Base-by-base conservation (phyloP, 306 rosid species). In the Arachis stenosperma region DNA sequence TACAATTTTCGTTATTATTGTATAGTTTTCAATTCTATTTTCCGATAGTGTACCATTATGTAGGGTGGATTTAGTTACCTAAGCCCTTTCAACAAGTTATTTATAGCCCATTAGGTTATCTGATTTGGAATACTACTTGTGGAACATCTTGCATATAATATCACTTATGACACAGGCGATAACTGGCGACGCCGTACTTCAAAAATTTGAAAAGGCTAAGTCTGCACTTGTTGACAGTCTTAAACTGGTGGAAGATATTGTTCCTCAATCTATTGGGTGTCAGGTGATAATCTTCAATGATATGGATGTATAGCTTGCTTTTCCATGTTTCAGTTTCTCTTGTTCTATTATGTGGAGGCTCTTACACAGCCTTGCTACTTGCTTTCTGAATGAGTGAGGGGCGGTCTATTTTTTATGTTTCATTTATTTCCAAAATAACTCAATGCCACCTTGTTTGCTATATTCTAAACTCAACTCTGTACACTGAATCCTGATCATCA, bases 171-270 rank as follows among this genome's bases (percentile, higher is more conserved):
- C 60, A 76, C 89, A 91, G 97, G 96, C 96, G 58, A 86, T 91
- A 81, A 91, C 97, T 39, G 91, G 91, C 57, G 96, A 89, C 81
- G 82, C 92, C 62, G 93, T 91, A 75, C 90, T 89, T 67, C 75
- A 75, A 43, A 91, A 91, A 73, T 91, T 86, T 83, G 96, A 83
- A 69, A 89, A 86, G 85, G 86, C 86, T 55, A 91, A 89, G 81
- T 78, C 76, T 76, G 87, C 93, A 44, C 92, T 91, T 61, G 81
- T 75, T 78, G 91, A 84, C 77, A 73, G 97, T 79, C 93, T 91
- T 61, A 76, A 75, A 67, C 86, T 81, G 66, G 93, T 91, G 73
- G 84, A 91, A 70, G 97, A 91, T 77, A 91, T 91, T 78, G 97
- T 91, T 58, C 87, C 91, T 6, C 88, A 84, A 67, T 89, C 93